phyloP scores from a whole-genome alignment of 2,329 filamentous ascomycete genomes.

The Hymenoscyphus scutula region DNA sequence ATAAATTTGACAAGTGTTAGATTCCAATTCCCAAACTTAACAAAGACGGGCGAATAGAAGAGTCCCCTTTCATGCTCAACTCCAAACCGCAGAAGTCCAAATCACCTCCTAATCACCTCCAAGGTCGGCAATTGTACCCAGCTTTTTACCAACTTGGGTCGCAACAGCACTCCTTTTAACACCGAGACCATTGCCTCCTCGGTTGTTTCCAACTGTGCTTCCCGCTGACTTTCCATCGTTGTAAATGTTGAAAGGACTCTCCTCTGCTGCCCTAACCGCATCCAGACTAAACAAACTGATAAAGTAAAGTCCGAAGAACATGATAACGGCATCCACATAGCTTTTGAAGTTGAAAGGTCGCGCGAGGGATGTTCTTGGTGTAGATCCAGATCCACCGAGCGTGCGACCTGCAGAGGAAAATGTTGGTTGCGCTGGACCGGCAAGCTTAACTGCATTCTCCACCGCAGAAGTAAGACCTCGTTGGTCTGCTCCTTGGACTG shows the following conservation, averaged over 20 bases:
- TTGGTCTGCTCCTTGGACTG: conserved; percentile 78
- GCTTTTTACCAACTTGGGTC: conserved; percentile 31
- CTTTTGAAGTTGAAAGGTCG: conserved; percentile 41
- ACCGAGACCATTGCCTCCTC: conserved; percentile 7
- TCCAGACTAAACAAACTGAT: conserved; percentile 63
- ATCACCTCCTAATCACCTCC: conserved; percentile 18
- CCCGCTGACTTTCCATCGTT: conserved; percentile 20
- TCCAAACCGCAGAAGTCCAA: not conserved
- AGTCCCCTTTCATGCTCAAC: not conserved
- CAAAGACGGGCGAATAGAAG: not conserved
- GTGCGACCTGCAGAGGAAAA: conserved; percentile 58
- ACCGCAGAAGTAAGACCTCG: conserved; percentile 73
- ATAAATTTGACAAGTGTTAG: not conserved
- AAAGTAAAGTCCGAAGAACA: conserved; percentile 60
- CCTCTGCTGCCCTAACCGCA: conserved; percentile 59
- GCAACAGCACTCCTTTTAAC: conserved; percentile 30
- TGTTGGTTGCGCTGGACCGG: conserved; percentile 42
- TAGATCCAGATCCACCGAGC: conserved; percentile 47
- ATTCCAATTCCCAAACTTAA: not conserved
- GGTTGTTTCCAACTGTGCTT: conserved; percentile 5
- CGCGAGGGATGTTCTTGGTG: conserved; percentile 24
- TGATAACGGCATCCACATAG: conserved; percentile 49
- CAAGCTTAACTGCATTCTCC: conserved; percentile 62
- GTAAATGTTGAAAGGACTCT: conserved; percentile 54
- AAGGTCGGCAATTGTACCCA: conserved; percentile 37